Conservation (phyloP, 129 eudicot genomes). For the Arctium minus region DNA sequence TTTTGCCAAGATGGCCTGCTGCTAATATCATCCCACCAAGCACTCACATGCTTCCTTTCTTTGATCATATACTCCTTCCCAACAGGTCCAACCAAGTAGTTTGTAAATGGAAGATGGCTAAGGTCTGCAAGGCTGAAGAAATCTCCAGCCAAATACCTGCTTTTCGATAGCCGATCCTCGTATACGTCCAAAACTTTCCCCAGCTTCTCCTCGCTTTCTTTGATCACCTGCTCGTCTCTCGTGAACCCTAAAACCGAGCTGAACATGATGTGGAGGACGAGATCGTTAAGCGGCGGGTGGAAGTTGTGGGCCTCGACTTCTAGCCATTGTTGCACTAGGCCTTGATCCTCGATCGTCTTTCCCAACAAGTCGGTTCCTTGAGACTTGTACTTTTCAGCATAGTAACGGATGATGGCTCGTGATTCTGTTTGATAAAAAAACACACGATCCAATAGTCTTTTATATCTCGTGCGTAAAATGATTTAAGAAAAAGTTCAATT, state of each 20-base stretch:
- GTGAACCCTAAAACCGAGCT: constrained; percentile 30
- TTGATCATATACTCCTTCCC: constrained; percentile 50
- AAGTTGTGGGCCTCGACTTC: constrained; percentile 57
- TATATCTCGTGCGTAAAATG: not conserved
- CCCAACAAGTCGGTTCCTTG: constrained; percentile 66
- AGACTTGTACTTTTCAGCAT: constrained; percentile 52
- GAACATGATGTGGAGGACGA: constrained; percentile 43
- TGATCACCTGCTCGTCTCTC: constrained; percentile 32
- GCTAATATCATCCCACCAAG: constrained; percentile 88
- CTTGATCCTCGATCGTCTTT: constrained; percentile 53
- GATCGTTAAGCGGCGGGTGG: constrained; percentile 44
- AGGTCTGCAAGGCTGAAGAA: constrained; percentile 73
- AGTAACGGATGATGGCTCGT: constrained; percentile 66
- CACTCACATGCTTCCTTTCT: constrained; percentile 58
- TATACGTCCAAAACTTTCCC: constrained; percentile 56
- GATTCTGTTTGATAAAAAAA: constrained; percentile 41
- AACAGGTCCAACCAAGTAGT: constrained; percentile 36
- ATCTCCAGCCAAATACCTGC: constrained; percentile 80
- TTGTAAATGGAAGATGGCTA: constrained; percentile 52
- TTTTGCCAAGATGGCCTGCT: constrained; percentile 70
- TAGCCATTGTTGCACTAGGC: constrained; percentile 60
- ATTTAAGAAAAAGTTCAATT: not conserved
- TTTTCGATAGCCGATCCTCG: constrained; percentile 51
- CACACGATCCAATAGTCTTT: not conserved
- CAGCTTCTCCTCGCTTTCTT: constrained; percentile 51